Percentiles rank a stretch among this genome's conserved stretches.
These are phyloP conservation scores for Allomyces macrogynus DNA, from an alignment of 192 early-diverging fungal species.

Conservation along the genomic window DNA sequence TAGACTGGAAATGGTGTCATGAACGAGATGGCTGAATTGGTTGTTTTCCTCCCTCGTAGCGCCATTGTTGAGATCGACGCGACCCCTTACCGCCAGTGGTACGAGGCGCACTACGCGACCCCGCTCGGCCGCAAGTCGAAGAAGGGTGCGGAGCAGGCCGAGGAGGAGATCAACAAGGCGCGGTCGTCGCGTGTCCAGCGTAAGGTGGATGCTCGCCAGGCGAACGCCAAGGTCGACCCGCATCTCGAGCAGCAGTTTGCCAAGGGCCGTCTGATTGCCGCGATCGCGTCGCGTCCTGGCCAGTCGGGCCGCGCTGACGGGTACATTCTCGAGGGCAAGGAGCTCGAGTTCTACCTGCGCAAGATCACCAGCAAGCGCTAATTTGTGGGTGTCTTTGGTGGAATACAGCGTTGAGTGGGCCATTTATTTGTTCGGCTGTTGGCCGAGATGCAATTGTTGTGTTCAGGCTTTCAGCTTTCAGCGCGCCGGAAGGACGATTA, in stretches of 20 bases:
- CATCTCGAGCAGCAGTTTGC: slow-evolving; percentile 84
- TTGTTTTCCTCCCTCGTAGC: not conserved
- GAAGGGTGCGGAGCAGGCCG: slow-evolving; percentile 20
- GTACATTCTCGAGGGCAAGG: slow-evolving; percentile 97
- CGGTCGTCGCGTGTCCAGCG: slow-evolving; percentile 78
- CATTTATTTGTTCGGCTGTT: no score
- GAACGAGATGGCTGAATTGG: no score
- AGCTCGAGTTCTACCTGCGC: slow-evolving; percentile 94
- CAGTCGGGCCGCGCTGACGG: slow-evolving; percentile 95
- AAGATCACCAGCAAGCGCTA: slow-evolving; percentile 55
- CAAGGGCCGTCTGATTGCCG: slow-evolving; percentile 82
- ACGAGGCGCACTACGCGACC: slow-evolving; percentile 88
- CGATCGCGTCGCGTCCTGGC: slow-evolving; percentile 86
- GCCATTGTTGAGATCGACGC: slow-evolving; percentile 95
- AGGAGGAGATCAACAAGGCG: slow-evolving; percentile 47
- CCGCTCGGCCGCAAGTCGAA: slow-evolving; percentile 67
- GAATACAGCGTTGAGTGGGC: no score
- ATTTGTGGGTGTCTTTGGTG: not conserved
- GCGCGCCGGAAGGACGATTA: no score
- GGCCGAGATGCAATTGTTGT: no score
- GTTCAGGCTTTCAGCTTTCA: no score
- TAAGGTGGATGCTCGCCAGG: slow-evolving; percentile 72
- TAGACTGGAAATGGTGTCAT: no score
- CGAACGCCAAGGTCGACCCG: slow-evolving; percentile 60
- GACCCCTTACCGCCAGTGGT: slow-evolving; percentile 99